Evolutionary conservation across 768 basidiomycete species (phyloP).

Genomic region (Kwoniella pini): DNA sequence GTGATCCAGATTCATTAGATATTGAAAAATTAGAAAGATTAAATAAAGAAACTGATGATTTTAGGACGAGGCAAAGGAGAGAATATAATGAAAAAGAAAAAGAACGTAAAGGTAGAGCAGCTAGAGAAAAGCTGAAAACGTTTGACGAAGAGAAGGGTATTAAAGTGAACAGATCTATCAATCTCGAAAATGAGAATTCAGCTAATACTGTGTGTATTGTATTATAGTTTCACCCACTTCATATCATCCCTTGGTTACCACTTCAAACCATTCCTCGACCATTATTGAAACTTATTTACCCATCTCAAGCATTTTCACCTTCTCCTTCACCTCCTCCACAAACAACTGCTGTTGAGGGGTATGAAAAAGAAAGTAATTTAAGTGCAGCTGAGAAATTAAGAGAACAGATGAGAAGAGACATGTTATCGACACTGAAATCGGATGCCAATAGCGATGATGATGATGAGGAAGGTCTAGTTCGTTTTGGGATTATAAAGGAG

Average conservation of each 20-base stretch:
- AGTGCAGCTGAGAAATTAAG: slow-evolving; percentile 47
- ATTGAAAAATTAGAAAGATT: slow-evolving; percentile 36
- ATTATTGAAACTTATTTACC: slow-evolving; percentile 43
- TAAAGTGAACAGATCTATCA: slow-evolving; percentile 33
- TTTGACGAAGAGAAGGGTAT: slow-evolving; percentile 44
- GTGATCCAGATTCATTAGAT: slow-evolving; percentile 42
- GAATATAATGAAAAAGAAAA: slow-evolving; percentile 40
- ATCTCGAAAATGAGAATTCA: too few relatives aligned
- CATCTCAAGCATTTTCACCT: slow-evolving; percentile 35
- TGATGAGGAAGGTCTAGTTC: slow-evolving; percentile 20
- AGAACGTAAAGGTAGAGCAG: slow-evolving; percentile 41
- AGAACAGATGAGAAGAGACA: slow-evolving; percentile 48
- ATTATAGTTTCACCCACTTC: slow-evolving; percentile 52
- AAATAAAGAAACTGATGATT: slow-evolving; percentile 39
- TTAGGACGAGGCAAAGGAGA: slow-evolving; percentile 37
- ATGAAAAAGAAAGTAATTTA: slow-evolving; percentile 26
- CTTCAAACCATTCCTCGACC: slow-evolving; percentile 43
- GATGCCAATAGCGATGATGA: slow-evolving; percentile 24
- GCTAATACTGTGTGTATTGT: neutral
- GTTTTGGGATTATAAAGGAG: slow-evolving; percentile 6
- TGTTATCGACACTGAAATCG: slow-evolving; percentile 29
- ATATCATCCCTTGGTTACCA: slow-evolving; percentile 44
- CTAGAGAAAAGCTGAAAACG: slow-evolving; percentile 41
- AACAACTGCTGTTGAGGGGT: neutral
- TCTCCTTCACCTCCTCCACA: slow-evolving; percentile 15